Percentiles rank a stretch among this genome's conserved stretches.
These are phyloP conservation scores for Penicillium fimorum DNA, from an alignment of 495 filamentous ascomycete species.

Conservation along the genomic window DNA sequence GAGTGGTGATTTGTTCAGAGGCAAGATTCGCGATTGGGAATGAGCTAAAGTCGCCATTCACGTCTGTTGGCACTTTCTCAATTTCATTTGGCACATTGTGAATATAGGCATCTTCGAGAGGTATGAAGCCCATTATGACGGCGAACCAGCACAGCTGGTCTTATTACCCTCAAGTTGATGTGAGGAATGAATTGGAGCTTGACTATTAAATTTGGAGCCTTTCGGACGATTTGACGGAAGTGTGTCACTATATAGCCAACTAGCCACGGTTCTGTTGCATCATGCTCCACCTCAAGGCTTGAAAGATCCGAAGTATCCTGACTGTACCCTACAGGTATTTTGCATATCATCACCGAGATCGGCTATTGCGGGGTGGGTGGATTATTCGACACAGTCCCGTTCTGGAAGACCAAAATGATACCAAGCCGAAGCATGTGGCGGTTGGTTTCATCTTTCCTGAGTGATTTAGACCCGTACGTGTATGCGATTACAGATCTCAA, in stretches of 20 bases:
- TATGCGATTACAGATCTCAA: not conserved
- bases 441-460: constrained; percentile 6
- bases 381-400: not conserved
- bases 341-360: constrained; percentile 13
- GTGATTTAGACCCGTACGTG: not conserved
- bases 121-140: constrained; percentile 32
- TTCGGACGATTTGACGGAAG: constrained; percentile 9
- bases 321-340: constrained; percentile 5
- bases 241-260: constrained; percentile 19
- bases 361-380: constrained; percentile 7
- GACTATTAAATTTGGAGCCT: constrained; percentile 7
- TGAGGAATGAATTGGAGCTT: constrained; percentile 9
- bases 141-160: constrained; percentile 16
- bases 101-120: constrained; percentile 13
- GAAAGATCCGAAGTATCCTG: constrained; percentile 4
- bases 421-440: not conserved
- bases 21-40: constrained; percentile 24
- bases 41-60: constrained; percentile 11
- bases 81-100: constrained; percentile 10
- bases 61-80: not conserved
- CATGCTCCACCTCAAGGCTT: constrained; percentile 6
- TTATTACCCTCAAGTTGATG: constrained; percentile 8
- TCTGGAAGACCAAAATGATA: not conserved
- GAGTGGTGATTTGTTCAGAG: constrained; percentile 13
- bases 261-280: constrained; percentile 11